phyloP scores from a whole-genome alignment of 2,329 filamentous ascomycete genomes.

The Cladorrhinum sp. region DNA sequence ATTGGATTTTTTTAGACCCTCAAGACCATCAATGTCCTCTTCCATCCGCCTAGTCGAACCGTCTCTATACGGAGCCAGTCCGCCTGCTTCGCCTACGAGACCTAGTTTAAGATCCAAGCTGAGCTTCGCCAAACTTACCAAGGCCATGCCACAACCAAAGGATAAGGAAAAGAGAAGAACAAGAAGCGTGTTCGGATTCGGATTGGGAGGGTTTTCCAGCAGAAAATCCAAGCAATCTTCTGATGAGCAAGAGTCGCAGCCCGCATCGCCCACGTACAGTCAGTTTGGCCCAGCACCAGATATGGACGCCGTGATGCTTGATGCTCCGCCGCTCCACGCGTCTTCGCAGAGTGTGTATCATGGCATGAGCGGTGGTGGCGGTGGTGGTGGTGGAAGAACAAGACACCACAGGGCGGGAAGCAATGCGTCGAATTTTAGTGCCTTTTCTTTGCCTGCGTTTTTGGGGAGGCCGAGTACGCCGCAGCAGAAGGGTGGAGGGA shows the following conservation, averaged over 20 bases:
- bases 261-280: background rate
- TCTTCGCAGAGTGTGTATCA: background rate
- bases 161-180: background rate
- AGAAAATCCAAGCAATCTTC: background rate
- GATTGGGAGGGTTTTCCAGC: background rate
- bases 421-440: background rate
- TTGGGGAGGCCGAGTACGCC: slow-evolving; percentile 11
- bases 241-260: too few relatives aligned
- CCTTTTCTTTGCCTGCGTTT: background rate
- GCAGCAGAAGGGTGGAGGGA: too few relatives aligned
- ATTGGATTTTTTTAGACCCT: background rate
- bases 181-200: background rate
- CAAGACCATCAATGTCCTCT: background rate
- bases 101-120: background rate
- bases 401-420: background rate
- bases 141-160: background rate
- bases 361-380: too few relatives aligned
- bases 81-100: background rate
- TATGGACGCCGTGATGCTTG: slow-evolving; percentile 23
- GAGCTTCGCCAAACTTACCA: background rate
- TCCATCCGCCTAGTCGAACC: background rate
- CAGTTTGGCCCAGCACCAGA: background rate
- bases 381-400: too few relatives aligned
- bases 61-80: background rate
- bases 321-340: slow-evolving; percentile 12